Conservation (phyloP, 73 alveolate genomes). For the Durusdinium trenchii region DNA sequence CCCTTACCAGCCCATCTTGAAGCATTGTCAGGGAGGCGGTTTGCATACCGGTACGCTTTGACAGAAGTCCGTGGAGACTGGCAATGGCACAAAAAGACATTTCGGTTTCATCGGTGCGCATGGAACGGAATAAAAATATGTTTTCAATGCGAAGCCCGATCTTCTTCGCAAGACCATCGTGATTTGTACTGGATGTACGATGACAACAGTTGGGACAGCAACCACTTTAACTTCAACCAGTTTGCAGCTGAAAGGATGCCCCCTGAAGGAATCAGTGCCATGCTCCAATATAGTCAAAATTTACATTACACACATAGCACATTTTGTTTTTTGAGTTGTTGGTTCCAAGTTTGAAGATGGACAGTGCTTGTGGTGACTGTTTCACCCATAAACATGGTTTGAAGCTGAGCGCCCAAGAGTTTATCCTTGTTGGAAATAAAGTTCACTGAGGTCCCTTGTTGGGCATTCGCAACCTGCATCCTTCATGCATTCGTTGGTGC, state of each 20-base stretch:
- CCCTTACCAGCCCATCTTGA: not conserved
- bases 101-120: not conserved
- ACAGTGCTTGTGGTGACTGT: no score
- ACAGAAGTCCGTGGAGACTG: not conserved
- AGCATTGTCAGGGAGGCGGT: no score
- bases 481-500: conserved; percentile 15
- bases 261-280: not conserved
- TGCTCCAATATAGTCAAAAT: no score
- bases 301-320: no score
- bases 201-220: not conserved
- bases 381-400: no score
- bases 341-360: no score
- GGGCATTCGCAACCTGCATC: not conserved
- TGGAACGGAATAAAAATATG: not conserved
- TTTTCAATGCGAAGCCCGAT: not conserved
- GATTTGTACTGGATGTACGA: not conserved
- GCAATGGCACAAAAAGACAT: not conserved
- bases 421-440: no score
- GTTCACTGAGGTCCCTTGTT: not conserved
- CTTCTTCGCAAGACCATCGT: not conserved
- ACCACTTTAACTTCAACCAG: not conserved
- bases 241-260: not conserved
- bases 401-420: no score
- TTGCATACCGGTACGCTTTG: not conserved
- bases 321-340: no score